Percentiles rank a stretch among this genome's conserved stretches.
Conservation (phyloP, 2,329 filamentous ascomycete genomes). For the Scleromitrula shiraiana region DNA sequence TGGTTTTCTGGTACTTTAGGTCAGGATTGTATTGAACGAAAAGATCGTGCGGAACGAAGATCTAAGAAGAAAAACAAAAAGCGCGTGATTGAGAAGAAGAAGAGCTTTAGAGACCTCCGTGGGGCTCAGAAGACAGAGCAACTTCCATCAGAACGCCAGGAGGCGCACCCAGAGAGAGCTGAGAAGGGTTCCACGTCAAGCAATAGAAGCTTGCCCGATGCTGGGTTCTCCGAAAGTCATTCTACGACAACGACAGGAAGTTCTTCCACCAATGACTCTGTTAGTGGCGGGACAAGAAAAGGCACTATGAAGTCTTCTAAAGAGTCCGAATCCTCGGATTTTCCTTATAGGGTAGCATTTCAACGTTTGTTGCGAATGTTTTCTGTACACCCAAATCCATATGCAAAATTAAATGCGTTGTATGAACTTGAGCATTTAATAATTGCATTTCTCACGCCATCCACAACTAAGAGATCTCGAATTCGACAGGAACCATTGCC, state of each 20-base stretch:
- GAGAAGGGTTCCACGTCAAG: constrained; percentile 20
- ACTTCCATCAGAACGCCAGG: constrained; percentile 17
- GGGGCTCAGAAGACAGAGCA: constrained; percentile 36
- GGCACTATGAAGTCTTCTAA: constrained; percentile 15
- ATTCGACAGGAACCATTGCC: constrained; percentile 24
- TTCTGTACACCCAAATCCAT: constrained; percentile 81
- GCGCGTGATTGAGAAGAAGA: constrained; percentile 53
- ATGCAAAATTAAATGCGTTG: constrained; percentile 74
- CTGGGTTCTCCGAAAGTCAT: constrained; percentile 16
- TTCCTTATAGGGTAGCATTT: constrained; percentile 77
- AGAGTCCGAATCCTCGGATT: constrained; percentile 40
- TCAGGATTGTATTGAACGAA: constrained; percentile 56
- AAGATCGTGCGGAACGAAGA: constrained; percentile 36
- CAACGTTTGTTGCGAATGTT: constrained; percentile 75
- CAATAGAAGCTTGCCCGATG: constrained; percentile 18
- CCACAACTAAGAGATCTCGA: constrained; percentile 30
- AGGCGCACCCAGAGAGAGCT: constrained; percentile 17
- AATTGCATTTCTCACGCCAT: constrained; percentile 60
- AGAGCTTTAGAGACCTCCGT: constrained; percentile 59
- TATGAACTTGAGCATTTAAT: constrained; percentile 79
- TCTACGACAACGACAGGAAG: constrained; percentile 22
- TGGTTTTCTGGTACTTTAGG: constrained; percentile 67
- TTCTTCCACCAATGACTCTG: constrained; percentile 24
- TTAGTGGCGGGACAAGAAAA: constrained; percentile 15
- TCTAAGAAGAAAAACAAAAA: constrained; percentile 39